A percentile compares a stretch with the other conserved stretches of the same genome.
phyloP scores from a whole-genome alignment of 768 basidiomycete species.

The Porphyrellus cyaneotinctus region DNA sequence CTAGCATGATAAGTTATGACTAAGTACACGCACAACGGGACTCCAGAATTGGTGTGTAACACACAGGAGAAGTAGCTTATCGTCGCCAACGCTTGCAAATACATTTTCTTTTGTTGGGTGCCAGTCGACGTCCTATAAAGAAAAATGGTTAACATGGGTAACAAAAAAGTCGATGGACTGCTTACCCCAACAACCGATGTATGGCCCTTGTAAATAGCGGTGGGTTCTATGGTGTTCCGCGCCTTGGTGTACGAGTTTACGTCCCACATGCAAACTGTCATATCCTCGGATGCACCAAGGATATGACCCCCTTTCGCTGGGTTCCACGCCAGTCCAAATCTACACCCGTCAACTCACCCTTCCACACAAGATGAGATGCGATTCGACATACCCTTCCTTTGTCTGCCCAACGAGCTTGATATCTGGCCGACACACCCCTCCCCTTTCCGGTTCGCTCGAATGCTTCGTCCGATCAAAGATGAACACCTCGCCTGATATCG shows the following conservation, averaged over 20 bases:
- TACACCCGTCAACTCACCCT: conserved; percentile 29
- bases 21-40: not conserved
- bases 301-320: conserved; percentile 78
- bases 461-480: conserved; percentile 99
- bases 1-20: conserved; percentile 37
- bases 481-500: conserved; percentile 83
- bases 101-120: conserved; percentile 75
- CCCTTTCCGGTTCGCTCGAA: conserved; percentile 84
- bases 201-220: conserved; percentile 82
- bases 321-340: conserved; percentile 94
- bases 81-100: conserved; percentile 95
- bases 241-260: conserved; percentile 81
- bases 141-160: not conserved
- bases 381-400: conserved; percentile 76
- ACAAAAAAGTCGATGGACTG: conserved; percentile 2
- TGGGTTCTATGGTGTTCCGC: conserved; percentile 78
- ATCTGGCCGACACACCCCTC: conserved; percentile 84
- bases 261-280: conserved; percentile 97
- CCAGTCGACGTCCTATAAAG: conserved; percentile 90
- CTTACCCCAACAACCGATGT: conserved; percentile 87
- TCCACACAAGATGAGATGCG: not conserved
- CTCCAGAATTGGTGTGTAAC: conserved; percentile 27
- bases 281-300: conserved; percentile 91
- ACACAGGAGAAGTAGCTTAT: conserved; percentile 90
- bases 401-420: conserved; percentile 87